These are phyloP conservation scores for Trametes elegans DNA, from an alignment of 768 basidiomycete species.

Conservation along the genomic window DNA sequence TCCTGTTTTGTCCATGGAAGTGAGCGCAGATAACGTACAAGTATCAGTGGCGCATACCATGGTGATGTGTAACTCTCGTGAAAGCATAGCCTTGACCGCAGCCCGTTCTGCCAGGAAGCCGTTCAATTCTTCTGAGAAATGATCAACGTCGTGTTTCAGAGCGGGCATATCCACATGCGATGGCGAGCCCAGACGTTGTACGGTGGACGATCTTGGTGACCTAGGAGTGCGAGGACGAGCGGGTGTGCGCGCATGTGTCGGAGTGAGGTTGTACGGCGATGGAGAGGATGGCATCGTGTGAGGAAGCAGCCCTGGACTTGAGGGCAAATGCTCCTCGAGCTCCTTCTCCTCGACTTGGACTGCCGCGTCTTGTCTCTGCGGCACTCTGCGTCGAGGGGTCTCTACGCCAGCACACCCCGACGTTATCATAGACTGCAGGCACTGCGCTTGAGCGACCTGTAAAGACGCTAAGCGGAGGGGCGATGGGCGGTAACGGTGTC, in stretches of 20 bases:
- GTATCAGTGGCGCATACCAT: neutral
- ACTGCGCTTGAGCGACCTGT: neutral
- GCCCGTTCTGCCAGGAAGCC: slow-evolving; percentile 4
- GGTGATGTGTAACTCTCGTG: neutral
- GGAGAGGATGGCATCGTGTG: slow-evolving; percentile 2
- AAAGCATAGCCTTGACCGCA: slow-evolving; percentile 3
- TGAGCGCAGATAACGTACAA: too few species aligned
- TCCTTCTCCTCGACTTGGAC: neutral
- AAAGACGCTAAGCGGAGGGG: neutral
- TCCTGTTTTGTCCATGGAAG: too few species aligned
- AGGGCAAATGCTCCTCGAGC: neutral
- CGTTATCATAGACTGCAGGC: too few species aligned
- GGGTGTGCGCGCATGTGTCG: neutral
- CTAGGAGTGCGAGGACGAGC: neutral
- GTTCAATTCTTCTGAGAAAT: slow-evolving; percentile 4
- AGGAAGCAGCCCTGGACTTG: slow-evolving; percentile 9
- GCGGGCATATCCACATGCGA: neutral
- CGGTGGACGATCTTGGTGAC: neutral
- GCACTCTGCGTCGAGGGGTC: neutral
- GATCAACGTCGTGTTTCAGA: slow-evolving; percentile 2
- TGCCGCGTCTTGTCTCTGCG: neutral
- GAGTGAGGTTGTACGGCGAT: slow-evolving; percentile 5
- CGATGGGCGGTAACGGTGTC: neutral
- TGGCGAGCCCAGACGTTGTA: neutral
- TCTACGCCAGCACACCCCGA: too few species aligned